Base-by-base conservation (phyloP, 2,329 filamentous ascomycete species). In the Cladosporium velox region DNA sequence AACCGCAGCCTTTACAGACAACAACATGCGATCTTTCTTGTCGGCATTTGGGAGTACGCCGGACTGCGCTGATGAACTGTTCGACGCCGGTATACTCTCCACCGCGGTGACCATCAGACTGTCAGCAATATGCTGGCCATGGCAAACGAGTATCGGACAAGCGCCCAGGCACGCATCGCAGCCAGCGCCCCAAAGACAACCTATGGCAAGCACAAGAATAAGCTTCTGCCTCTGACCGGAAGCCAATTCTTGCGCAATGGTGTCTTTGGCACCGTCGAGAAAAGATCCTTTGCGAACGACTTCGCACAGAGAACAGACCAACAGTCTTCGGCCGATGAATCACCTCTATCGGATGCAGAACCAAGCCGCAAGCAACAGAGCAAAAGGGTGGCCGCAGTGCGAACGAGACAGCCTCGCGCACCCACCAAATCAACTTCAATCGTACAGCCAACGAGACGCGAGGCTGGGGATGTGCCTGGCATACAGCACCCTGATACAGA, bases 271-370 rank as follows among this genome's bases (percentile, higher is more conserved):
- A 32, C 72, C 1, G 65, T 68, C 24, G 44, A 52, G 4, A 66
- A 70, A 14, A 64, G 60, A n/a, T 30, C 28, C 28, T 30, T 30
- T 30, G 28, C 8, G 3, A 38, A 41, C 4, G 57, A 15, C 35
- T 26, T 34, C 18, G 30, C 8, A 10, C 60, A 34, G 12, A 7
- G 3, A n/a, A n/a, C 60, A 54, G n/a, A 55, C 30, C 21, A n/a
- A n/a, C 10, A 47, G 11, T 38, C 67, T n/a, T 65, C 66, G n/a
- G 65, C 72, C 51, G 71, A 74, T 10, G 73, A 75, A 38, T 72
- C 74, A 1, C 72, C 71, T 28, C 65, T 76, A 14, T 77, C 73
- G 14, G 73, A 75, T 66, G 71, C 64, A 21, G 64, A 65, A 6
- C 34, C 57, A 24, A 15, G 7, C 10, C 10, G 24, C 12, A 24